Evolutionary conservation across 257 asterid species (phyloP).

Genomic region (Salvia miltiorrhiza): DNA sequence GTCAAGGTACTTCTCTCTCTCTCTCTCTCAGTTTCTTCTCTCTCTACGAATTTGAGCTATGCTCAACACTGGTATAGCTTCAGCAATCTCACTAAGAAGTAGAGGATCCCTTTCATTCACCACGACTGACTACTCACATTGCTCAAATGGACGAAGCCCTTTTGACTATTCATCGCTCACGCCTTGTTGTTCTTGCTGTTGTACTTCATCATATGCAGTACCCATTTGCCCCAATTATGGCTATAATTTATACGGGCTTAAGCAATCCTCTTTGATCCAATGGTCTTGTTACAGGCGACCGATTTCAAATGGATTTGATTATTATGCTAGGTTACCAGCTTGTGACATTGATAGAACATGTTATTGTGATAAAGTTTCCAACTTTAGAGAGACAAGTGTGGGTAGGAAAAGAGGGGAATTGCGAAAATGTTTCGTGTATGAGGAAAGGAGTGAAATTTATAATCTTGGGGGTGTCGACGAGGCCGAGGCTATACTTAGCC

Average conservation of each 20-base stretch:
- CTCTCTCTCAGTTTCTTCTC: neutral
- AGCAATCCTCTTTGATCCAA: constrained; percentile 79
- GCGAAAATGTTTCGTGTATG: constrained; percentile 48
- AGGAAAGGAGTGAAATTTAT: constrained; percentile 41
- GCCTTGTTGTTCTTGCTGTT: constrained; percentile 54
- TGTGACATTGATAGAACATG: constrained; percentile 37
- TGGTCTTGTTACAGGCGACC: constrained; percentile 49
- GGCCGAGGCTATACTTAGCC: constrained; percentile 77
- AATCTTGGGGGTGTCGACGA: constrained; percentile 44
- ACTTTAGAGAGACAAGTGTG: constrained; percentile 28
- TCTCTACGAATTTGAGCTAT: constrained; percentile 37
- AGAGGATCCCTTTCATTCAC: constrained; percentile 48
- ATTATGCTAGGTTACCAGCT: constrained; percentile 34
- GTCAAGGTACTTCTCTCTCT: constrained; percentile 29
- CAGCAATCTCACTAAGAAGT: constrained; percentile 50
- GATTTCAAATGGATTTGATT: constrained; percentile 48
- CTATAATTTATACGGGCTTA: constrained; percentile 43
- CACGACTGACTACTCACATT: constrained; percentile 35
- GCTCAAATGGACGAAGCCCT: constrained; percentile 40
- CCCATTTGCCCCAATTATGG: constrained; percentile 44
- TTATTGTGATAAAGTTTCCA: constrained; percentile 34
- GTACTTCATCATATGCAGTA: constrained; percentile 33
- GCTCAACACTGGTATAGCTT: constrained; percentile 55
- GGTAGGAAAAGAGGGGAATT: constrained; percentile 39
- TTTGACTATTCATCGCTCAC: constrained; percentile 42